Base-by-base conservation (phyloP, 768 basidiomycete genomes). In the Termitomyces sp. region DNA sequence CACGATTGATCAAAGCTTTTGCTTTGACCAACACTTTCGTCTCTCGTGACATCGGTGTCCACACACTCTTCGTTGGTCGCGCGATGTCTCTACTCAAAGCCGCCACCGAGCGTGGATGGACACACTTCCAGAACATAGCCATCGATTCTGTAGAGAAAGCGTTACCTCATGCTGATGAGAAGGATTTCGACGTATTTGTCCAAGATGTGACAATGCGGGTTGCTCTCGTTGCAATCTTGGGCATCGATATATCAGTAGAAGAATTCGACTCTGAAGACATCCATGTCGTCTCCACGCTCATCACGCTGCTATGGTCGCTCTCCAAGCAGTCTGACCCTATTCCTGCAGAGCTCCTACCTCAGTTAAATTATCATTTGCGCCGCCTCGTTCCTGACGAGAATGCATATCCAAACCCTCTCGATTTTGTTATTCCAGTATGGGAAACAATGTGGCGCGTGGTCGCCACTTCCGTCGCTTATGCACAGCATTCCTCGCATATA, bases 401-500 rank as follows among this genome's bases (percentile, higher is more conserved):
- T 0, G 57, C 30, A 4, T 74, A 71, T 51, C 68, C 71, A 1
- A 74, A 79, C 39, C 79, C 81, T 0, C 67, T 86, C 16, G 75
- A 85, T 45, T 76, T 76, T 56, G 73, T 87, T 55, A 76, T 87
- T 44, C 85, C 85, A 0, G 70, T 80, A 0, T 87, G 82, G 74
- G 86, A 87, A 64, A 82, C 81, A 0, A 68, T 86, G 45, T 87
- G 86, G 86, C 77, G 84, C 13, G 77, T 86, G 22, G 72, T 84
- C 52, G 84, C 85, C 1, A 70, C 71, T 6, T 64, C 71, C 0
- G 65, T 80, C 0, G 76, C 79, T 1, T 69, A 77, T 50, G 68
- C 74, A 14, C 68, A 72, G n/a, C 57, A 72, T 4, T 62, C 73
- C 14, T 58, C 62, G 56, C 58, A 16, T 9, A 66, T 69, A 0